Evolutionary conservation across 1,139 yeast species (phyloP), one percentile per base, ranked within the genome.

Genomic region (Ashbya aceris): DNA sequence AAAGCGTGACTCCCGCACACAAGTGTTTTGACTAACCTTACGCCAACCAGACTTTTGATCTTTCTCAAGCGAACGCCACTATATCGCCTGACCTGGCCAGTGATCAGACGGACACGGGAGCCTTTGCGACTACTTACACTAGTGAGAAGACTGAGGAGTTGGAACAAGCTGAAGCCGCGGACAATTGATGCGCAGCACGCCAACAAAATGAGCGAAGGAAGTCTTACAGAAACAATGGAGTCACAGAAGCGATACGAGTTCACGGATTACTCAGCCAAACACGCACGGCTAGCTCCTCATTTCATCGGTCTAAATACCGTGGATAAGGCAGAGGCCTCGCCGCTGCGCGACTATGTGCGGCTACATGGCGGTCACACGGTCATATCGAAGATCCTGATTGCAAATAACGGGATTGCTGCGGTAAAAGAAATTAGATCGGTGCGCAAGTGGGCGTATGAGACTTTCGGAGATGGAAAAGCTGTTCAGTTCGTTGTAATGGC

Each of bases 341-440:
- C 73, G n/a, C 77, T 93, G 42, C 82, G 83, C 53, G 93, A 85
- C 58, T 93, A 87, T 61, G 97, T 93, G 47, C 75, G 73, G 54
- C 71, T 76, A 38, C 85, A 83, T 58, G 87, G 84, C 46, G 99
- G 99, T 60, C 99, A 93, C 69, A 87, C 98, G 5, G 95, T 93
- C 41, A 86, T 93, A 60, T 75, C 83, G 46, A 81, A 80, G 54
- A 82, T 91, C 38, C 75, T 91, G 55, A 91, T 91, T 60, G 97
- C 98, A 46, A 91, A 91, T 66, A 91, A 91, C 64, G 99, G 99
- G 76, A 93, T 91, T 64, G 98, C 95, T 33, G 99, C 99, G 42
- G 98, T 91, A 48, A 91, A 91, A 66, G 97, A 91, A 69, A 93
- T 93, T 62, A 77, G 99, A 58, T 85, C 96, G 9, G 87, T 91